phyloP scores from a whole-genome alignment of 768 basidiomycete species.

The Serendipita sp. region DNA sequence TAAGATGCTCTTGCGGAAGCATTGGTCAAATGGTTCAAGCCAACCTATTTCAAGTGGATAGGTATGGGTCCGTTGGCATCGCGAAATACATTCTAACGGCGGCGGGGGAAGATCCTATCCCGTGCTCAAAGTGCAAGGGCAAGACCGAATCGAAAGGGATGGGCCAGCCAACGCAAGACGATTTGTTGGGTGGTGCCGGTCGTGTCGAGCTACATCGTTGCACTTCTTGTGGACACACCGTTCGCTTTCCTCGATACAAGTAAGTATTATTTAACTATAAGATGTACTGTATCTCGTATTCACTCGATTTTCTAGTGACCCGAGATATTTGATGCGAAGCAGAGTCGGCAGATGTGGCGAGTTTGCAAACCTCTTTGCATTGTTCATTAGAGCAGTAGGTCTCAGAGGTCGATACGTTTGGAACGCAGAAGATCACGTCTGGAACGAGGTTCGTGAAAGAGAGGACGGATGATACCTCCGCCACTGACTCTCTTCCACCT shows the following conservation, averaged over 20 bases:
- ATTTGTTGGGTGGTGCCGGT: slow-evolving; percentile 19
- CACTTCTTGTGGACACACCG: slow-evolving; percentile 12
- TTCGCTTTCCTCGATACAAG: slow-evolving; percentile 22
- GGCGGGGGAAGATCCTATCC: slow-evolving; percentile 20
- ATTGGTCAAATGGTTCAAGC: slow-evolving; percentile 25
- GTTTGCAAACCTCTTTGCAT: slow-evolving; percentile 25
- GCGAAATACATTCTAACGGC: neutral
- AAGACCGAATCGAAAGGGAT: slow-evolving; percentile 12
- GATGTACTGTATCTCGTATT: neutral
- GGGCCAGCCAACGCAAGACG: slow-evolving; percentile 15
- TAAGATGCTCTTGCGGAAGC: slow-evolving; percentile 20
- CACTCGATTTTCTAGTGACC: slow-evolving; percentile 13
- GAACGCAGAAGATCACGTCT: slow-evolving; percentile 27
- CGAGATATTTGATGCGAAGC: slow-evolving; percentile 17
- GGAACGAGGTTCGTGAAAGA: slow-evolving; percentile 14
- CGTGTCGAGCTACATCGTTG: slow-evolving; percentile 24
- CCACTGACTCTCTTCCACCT: neutral
- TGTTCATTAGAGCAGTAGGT: slow-evolving; percentile 20
- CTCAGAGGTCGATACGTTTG: slow-evolving; percentile 21
- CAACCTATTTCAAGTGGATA: slow-evolving; percentile 21
- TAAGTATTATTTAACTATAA: slow-evolving; percentile 9
- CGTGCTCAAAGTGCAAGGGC: slow-evolving; percentile 19
- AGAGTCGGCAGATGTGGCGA: slow-evolving; percentile 19
- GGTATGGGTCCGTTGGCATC: neutral
- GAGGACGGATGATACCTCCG: neutral